These are phyloP conservation scores for Haplographium delicatum DNA, from an alignment of 495 filamentous ascomycete species.

Conservation along the genomic window DNA sequence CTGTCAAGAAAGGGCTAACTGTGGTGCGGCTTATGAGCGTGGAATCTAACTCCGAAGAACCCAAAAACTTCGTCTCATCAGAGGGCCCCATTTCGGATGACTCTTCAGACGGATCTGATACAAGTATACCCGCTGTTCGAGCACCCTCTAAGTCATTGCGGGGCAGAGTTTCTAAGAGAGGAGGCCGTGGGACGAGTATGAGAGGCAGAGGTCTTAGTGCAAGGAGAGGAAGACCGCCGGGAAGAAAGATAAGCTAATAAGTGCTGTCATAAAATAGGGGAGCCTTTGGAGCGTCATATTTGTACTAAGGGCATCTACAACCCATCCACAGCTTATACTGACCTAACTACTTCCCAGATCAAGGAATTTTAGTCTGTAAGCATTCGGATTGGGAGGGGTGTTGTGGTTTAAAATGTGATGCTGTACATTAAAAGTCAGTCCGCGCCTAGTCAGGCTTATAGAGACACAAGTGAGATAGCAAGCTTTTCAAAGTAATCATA, in stretches of 20 bases:
- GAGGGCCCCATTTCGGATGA: conserved; percentile 5
- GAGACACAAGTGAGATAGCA: too few species aligned
- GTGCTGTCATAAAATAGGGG: too few species aligned
- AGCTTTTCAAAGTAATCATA: too few species aligned
- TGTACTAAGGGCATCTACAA: background rate
- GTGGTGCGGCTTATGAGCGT: conserved; percentile 20
- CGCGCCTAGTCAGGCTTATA: too few species aligned
- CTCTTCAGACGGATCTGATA: conserved; percentile 13
- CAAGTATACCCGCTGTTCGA: conserved; percentile 18
- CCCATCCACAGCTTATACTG: too few species aligned
- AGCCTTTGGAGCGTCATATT: background rate
- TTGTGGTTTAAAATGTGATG: too few species aligned
- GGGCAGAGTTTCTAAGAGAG: background rate
- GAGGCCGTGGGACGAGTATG: background rate
- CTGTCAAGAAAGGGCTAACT: conserved; percentile 13
- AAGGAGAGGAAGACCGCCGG: conserved; percentile 6
- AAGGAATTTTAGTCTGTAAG: too few species aligned
- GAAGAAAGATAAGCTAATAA: too few species aligned
- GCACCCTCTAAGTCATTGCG: conserved; percentile 1
- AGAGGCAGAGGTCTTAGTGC: conserved; percentile 1
- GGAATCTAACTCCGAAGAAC: conserved; percentile 11
- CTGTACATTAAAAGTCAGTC: background rate
- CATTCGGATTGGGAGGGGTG: too few species aligned
- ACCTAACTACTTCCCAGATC: too few species aligned
- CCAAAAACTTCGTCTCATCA: conserved; percentile 1